Conservation (phyloP, 129 eudicot species). For the Centaurea solstitialis region DNA sequence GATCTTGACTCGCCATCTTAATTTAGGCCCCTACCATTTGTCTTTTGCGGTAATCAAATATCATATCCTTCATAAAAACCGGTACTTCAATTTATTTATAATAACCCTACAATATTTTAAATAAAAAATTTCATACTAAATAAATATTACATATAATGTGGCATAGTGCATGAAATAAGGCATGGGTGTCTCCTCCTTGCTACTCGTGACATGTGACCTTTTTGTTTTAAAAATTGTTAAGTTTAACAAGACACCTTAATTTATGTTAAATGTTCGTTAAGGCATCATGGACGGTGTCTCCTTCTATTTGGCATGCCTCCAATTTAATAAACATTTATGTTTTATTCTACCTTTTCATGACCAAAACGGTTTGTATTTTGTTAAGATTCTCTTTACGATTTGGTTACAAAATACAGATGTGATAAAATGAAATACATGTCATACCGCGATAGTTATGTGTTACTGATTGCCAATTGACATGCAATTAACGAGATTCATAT, state of each 20-base stretch:
- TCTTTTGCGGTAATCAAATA: not conserved
- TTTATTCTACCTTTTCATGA: not conserved
- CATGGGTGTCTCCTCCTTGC: conserved; percentile 30
- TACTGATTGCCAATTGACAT: not conserved
- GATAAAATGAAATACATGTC: not conserved
- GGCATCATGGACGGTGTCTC: conserved; percentile 23
- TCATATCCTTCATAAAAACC: not conserved
- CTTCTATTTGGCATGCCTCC: conserved; percentile 23
- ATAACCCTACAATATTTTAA: not conserved
- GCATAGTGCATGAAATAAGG: conserved; percentile 24
- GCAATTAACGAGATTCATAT: not conserved
- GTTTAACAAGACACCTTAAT: conserved; percentile 18
- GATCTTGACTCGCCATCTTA: not conserved
- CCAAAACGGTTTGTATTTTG: not conserved
- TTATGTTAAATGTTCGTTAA: conserved; percentile 23
- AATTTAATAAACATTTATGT: not conserved
- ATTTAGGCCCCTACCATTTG: not conserved
- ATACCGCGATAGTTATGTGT: not conserved
- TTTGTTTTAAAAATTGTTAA: conserved; percentile 3
- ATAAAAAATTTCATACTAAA: not conserved
- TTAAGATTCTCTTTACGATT: not conserved
- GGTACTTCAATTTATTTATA: not conserved
- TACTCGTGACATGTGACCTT: conserved; percentile 6
- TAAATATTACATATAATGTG: not conserved
- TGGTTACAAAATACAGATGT: not conserved